Evolutionary conservation across 1,139 yeast genomes (phyloP).

Genomic region (Sugiyamaella pinicola): DNA sequence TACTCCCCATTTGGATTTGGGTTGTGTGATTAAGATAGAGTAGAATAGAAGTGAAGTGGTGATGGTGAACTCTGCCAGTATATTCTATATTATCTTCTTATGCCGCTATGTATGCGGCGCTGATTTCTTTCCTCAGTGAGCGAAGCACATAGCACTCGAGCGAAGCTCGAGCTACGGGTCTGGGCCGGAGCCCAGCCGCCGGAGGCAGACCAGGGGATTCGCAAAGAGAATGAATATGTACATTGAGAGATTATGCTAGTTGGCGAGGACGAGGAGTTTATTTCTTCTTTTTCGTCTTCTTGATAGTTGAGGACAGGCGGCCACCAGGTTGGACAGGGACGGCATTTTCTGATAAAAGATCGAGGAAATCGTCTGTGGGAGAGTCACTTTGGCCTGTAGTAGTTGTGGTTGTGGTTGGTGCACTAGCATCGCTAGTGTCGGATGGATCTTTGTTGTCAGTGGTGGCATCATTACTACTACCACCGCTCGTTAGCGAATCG

Average conservation of each 20-base stretch:
- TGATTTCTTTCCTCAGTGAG: background rate
- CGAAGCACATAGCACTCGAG: background rate
- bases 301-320: slow-evolving; percentile 60
- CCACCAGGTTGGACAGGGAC: slow-evolving; percentile 65
- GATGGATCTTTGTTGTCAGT: slow-evolving; percentile 31
- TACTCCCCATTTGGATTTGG: slow-evolving; percentile 73
- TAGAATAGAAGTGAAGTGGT: background rate
- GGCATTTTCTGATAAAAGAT: slow-evolving; percentile 63
- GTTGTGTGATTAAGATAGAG: background rate
- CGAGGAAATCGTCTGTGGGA: slow-evolving; percentile 56
- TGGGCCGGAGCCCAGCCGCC: no score
- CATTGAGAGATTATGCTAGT: slow-evolving; percentile 8
- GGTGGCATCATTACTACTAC: slow-evolving; percentile 23
- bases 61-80: background rate
- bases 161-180: no score
- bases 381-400: slow-evolving; percentile 13
- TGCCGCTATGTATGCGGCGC: background rate
- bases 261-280: background rate
- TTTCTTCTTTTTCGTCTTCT: slow-evolving; percentile 45
- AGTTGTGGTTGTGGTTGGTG: slow-evolving; percentile 9
- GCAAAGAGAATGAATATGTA: background rate
- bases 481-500: slow-evolving; percentile 25
- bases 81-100: background rate
- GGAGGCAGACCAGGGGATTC: no score
- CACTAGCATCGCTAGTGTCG: slow-evolving; percentile 32